Conservation (phyloP, 2,329 filamentous ascomycete species). For the Colletotrichum chrysophilum region DNA sequence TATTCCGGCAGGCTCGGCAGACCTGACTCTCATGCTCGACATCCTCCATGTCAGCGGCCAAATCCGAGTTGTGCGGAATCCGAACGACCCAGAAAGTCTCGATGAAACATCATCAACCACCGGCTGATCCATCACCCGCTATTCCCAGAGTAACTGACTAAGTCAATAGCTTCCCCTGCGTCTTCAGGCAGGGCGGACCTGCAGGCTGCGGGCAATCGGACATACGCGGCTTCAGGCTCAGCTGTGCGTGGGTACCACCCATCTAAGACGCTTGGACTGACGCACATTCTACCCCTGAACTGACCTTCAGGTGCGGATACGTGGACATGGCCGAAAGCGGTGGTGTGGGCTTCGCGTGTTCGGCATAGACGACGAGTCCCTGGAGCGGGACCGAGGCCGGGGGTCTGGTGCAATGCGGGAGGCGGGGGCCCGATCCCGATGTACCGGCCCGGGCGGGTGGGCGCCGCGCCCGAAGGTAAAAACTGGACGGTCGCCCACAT, state of each 20-base stretch:
- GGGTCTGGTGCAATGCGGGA: background rate
- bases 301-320: background rate
- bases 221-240: background rate
- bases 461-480: background rate
- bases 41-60: background rate
- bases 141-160: background rate
- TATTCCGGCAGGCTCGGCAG: background rate
- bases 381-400: background rate
- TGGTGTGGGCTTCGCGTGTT: background rate
- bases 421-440: background rate
- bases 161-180: background rate
- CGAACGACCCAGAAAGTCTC: background rate
- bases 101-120: background rate
- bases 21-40: background rate
- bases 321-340: background rate
- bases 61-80: background rate
- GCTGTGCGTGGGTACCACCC: background rate
- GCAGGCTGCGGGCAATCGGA: background rate
- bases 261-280: background rate
- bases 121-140: background rate
- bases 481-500: background rate
- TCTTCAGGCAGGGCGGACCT: background rate
- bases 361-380: background rate
- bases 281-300: background rate
- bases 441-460: background rate